Percentiles rank a stretch among this genome's conserved stretches.
Evolutionary conservation across 1,139 yeast genomes (phyloP).

Genomic region (Saccharomyces hybrid): DNA sequence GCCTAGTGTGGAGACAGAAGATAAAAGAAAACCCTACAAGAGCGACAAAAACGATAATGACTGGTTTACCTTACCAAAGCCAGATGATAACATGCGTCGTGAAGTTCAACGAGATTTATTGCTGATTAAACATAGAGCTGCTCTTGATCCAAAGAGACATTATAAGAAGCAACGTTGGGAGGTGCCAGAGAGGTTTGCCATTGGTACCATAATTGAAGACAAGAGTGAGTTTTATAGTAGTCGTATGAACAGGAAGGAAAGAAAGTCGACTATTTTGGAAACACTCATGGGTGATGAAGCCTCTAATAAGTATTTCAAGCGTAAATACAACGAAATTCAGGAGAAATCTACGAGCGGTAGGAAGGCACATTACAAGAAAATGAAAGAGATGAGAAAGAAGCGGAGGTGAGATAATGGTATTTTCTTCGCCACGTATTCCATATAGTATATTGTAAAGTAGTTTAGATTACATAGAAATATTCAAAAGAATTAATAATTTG

Average conservation of each 20-base stretch:
- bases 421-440: neutral
- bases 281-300: slow-evolving; percentile 72
- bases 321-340: slow-evolving; percentile 78
- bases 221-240: slow-evolving; percentile 70
- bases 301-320: slow-evolving; percentile 69
- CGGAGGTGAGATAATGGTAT: neutral
- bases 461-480: neutral
- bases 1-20: slow-evolving; percentile 3
- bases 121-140: slow-evolving; percentile 77
- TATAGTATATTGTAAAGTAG: neutral
- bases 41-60: slow-evolving; percentile 24
- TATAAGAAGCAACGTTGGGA: slow-evolving; percentile 83
- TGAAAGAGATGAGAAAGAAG: slow-evolving; percentile 38
- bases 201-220: slow-evolving; percentile 84
- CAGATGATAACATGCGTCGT: slow-evolving; percentile 57
- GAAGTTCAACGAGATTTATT: slow-evolving; percentile 68
- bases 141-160: slow-evolving; percentile 91
- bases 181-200: slow-evolving; percentile 73
- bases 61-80: slow-evolving; percentile 83
- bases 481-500: neutral
- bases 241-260: slow-evolving; percentile 61
- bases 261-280: slow-evolving; percentile 73
- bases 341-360: slow-evolving; percentile 68
- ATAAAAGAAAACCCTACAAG: slow-evolving; percentile 6
- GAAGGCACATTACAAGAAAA: slow-evolving; percentile 58